Conservation (phyloP, 352 stramenopile genomes). For the Blastocystis sp. region DNA sequence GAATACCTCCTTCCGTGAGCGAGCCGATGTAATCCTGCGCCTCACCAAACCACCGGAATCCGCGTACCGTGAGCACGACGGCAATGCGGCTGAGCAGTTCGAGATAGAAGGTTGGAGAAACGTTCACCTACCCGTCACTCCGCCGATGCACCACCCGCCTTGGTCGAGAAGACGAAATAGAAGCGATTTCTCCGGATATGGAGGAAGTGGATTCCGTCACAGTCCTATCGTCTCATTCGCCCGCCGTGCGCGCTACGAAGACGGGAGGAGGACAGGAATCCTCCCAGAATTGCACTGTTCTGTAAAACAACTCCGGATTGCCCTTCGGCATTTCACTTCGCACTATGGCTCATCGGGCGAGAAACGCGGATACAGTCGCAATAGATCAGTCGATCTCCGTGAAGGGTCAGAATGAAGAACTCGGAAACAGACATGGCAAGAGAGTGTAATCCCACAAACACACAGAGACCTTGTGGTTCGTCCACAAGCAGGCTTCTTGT, state of each 20-base stretch:
- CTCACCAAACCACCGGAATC: background rate
- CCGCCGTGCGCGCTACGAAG: background rate
- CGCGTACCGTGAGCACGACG: slow-evolving; percentile 23
- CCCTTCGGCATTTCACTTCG: slow-evolving; percentile 68
- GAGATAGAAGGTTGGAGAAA: slow-evolving; percentile 55
- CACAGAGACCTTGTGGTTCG: slow-evolving; percentile 32
- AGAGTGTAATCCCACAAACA: slow-evolving; percentile 41
- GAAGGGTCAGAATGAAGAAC: slow-evolving; percentile 67
- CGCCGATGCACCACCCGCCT: background rate
- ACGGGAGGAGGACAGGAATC: slow-evolving; percentile 58
- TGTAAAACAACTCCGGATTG: slow-evolving; percentile 60
- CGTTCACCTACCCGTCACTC: slow-evolving; percentile 20
- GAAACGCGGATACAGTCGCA: slow-evolving; percentile 48
- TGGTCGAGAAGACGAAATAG: slow-evolving; percentile 67
- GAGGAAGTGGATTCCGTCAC: slow-evolving; percentile 65
- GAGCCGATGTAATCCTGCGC: slow-evolving; percentile 59
- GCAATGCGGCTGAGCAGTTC: slow-evolving; percentile 47
- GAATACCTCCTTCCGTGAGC: slow-evolving; percentile 57
- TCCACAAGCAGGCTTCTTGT: slow-evolving; percentile 4
- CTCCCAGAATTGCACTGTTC: slow-evolving; percentile 64
- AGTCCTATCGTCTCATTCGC: slow-evolving; percentile 30
- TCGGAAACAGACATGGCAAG: slow-evolving; percentile 68
- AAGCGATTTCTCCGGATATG: slow-evolving; percentile 65
- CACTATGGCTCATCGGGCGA: background rate
- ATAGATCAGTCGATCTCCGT: slow-evolving; percentile 66